Evolutionary conservation across 768 basidiomycete genomes (phyloP).

Genomic region (Tephrocybe rancida): DNA sequence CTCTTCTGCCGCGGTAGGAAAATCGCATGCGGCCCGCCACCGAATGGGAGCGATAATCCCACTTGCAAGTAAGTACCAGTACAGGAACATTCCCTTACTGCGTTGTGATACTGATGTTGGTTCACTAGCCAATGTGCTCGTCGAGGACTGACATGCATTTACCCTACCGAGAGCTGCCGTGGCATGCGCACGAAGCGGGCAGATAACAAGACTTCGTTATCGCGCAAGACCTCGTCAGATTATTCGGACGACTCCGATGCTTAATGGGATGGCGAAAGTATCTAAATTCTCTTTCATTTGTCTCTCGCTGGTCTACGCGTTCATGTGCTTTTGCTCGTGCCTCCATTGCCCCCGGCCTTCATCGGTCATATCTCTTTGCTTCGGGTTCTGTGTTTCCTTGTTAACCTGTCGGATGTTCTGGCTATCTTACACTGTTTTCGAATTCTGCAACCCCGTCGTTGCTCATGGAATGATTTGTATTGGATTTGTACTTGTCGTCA

Average conservation of each 20-base stretch:
- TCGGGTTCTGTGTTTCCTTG: no score
- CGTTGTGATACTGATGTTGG: not conserved
- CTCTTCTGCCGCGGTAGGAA: conserved; percentile 53
- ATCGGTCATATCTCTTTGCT: no score
- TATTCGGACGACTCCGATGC: conserved; percentile 1
- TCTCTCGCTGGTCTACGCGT: no score
- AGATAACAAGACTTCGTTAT: no score
- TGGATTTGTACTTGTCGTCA: no score
- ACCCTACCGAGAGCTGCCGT: conserved; percentile 16
- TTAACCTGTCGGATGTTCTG: no score
- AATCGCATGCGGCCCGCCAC: conserved; percentile 52
- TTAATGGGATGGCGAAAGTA: not conserved
- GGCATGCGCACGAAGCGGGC: conserved; percentile 14
- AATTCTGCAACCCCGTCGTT: no score
- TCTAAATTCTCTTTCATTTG: not conserved
- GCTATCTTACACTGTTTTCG: no score
- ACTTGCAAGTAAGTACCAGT: conserved; percentile 53
- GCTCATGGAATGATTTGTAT: no score
- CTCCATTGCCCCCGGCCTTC: no score
- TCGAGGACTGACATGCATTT: conserved; percentile 9
- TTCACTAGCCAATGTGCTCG: conserved; percentile 14
- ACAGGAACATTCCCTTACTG: no score
- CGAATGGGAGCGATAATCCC: conserved; percentile 35
- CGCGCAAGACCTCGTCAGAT: not conserved
- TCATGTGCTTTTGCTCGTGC: no score